Evolutionary conservation across 1,284 basidiomycete species (phyloP).

Genomic region (Leccinum griseonigrum): DNA sequence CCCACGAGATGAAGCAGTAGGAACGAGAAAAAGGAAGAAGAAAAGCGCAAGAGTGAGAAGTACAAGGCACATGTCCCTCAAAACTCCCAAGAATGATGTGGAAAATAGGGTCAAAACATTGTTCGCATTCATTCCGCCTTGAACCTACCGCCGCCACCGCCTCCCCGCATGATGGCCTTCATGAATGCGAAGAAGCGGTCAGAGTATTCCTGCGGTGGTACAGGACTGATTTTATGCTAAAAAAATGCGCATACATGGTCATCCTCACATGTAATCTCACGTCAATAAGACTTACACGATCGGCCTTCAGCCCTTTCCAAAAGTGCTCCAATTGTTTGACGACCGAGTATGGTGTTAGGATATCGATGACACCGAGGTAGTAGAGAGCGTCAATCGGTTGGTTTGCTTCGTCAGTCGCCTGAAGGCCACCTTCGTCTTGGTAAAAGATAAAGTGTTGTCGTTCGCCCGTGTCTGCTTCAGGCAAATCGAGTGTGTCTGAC

Average conservation of each 20-base stretch:
- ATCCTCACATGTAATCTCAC: not conserved
- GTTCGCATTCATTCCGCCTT: conserved; percentile 39
- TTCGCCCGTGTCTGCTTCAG: conserved; percentile 69
- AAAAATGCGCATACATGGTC: conserved; percentile 9
- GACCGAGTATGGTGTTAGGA: conserved; percentile 83
- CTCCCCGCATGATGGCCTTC: conserved; percentile 83
- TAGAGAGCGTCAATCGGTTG: conserved; percentile 79
- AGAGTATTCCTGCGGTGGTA: conserved; percentile 81
- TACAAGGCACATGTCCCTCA: conserved; percentile 8
- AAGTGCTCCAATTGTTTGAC: conserved; percentile 86
- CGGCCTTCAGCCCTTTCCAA: conserved; percentile 89
- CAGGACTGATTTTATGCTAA: conserved; percentile 94
- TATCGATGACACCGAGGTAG: conserved; percentile 94
- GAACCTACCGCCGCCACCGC: conserved; percentile 66
- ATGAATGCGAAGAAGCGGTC: conserved; percentile 88
- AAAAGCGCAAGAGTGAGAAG: not conserved
- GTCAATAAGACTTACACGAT: conserved; percentile 58
- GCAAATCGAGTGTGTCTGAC: conserved; percentile 59
- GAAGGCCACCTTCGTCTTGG: conserved; percentile 93
- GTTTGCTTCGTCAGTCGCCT: conserved; percentile 87
- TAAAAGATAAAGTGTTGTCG: conserved; percentile 91
- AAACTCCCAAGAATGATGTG: conserved; percentile 2
- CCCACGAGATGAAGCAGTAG: conserved; percentile 21
- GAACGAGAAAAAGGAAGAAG: not conserved
- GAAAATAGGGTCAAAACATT: not conserved